A percentile compares a stretch with the other conserved stretches of the same genome.
Conservation (phyloP, 2,329 filamentous ascomycete genomes). For the Nemania diffusa region DNA sequence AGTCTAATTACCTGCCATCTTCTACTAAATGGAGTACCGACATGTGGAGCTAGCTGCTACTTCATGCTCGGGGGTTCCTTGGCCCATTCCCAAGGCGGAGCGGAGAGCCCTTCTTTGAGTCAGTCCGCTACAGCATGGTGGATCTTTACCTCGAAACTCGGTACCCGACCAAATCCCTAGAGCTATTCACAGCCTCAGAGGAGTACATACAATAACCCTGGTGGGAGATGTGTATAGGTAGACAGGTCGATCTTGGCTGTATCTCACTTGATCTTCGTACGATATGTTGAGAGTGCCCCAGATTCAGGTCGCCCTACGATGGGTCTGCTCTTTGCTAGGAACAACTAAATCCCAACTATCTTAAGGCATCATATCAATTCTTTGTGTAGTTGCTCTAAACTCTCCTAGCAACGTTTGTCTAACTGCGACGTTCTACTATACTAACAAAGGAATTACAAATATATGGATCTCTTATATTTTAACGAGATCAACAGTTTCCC, state of each 20-base stretch:
- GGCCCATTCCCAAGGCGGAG: too few relatives aligned
- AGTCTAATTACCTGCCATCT: too few relatives aligned
- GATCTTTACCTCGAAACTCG: background rate
- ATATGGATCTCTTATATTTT: too few relatives aligned
- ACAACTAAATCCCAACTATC: background rate
- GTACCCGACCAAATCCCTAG: background rate
- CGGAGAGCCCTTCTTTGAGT: background rate
- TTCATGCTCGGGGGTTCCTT: too few relatives aligned
- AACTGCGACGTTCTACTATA: background rate
- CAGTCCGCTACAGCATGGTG: background rate
- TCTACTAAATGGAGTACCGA: too few relatives aligned
- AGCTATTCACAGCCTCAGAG: background rate
- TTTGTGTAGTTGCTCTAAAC: background rate
- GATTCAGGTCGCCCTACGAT: slow-evolving; percentile 6
- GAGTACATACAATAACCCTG: background rate
- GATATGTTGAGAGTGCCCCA: background rate
- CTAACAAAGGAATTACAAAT: background rate
- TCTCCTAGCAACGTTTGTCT: background rate
- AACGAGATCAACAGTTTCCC: background rate
- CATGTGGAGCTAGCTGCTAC: too few relatives aligned
- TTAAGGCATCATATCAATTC: background rate
- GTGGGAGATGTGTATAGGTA: background rate
- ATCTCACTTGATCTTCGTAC: background rate
- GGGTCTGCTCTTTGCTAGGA: background rate
- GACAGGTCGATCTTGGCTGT: background rate